These are phyloP conservation scores for Aspergillus sparsus DNA, from an alignment of 495 filamentous ascomycete species.

Conservation along the genomic window DNA sequence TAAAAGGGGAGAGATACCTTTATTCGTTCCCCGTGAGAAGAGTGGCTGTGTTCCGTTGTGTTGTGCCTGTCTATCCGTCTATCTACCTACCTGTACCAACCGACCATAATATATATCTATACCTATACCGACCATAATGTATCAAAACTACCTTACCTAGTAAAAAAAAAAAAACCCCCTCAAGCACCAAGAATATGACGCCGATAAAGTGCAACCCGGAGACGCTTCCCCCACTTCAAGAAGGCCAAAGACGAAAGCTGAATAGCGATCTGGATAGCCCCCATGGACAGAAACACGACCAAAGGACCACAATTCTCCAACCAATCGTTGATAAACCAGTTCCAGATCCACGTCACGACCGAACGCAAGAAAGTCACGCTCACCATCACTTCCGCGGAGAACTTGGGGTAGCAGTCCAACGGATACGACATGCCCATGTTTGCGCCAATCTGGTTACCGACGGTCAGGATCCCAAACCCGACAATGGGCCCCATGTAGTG, in stretches of 20 bases:
- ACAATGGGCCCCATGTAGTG: not conserved
- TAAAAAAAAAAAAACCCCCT: too few species aligned
- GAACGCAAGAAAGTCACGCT: not conserved
- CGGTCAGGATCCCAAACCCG: not conserved
- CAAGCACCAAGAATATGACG: slow-evolving; percentile 1
- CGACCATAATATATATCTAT: too few species aligned
- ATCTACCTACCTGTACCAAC: too few species aligned
- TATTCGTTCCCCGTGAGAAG: too few species aligned
- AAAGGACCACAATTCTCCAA: not conserved
- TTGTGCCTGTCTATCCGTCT: too few species aligned
- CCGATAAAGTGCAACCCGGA: not conserved
- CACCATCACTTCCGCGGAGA: not conserved
- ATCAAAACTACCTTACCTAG: too few species aligned
- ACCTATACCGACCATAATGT: too few species aligned
- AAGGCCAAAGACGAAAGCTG: not conserved
- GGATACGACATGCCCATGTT: slow-evolving; percentile 1
- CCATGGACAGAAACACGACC: not conserved
- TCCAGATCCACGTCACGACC: not conserved
- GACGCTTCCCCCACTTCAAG: not conserved
- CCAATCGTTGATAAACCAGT: slow-evolving; percentile 1
- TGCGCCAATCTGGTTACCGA: not conserved
- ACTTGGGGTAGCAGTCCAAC: not conserved
- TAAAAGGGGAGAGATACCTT: too few species aligned
- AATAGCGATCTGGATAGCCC: not conserved
- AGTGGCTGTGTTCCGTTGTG: too few species aligned